phyloP scores from a whole-genome alignment of 441 rosid genomes.

The Erodium chrysanthum region DNA sequence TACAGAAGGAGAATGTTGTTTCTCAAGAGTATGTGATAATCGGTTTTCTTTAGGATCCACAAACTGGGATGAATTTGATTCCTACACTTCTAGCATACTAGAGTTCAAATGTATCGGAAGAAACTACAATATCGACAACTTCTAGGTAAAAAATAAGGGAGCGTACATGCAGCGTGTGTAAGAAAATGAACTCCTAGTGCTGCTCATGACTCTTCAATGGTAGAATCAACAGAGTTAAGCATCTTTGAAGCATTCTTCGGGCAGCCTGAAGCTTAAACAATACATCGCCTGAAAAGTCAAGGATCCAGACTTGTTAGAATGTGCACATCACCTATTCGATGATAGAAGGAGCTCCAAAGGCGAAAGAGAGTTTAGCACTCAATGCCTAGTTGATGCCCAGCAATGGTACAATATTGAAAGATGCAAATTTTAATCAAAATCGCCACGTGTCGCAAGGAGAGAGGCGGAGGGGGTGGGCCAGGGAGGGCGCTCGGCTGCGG shows the following conservation, averaged over 20 bases:
- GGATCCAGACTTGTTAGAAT: neutral
- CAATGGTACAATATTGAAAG: too few relatives aligned
- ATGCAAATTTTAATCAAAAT: too few relatives aligned
- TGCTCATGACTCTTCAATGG: neutral
- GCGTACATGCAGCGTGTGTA: neutral
- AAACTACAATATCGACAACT: neutral
- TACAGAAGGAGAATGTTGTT: neutral
- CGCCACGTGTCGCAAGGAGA: neutral
- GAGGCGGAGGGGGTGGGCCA: neutral
- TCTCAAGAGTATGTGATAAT: neutral
- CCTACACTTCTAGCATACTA: neutral
- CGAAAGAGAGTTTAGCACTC: too few relatives aligned
- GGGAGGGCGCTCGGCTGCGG: too few relatives aligned
- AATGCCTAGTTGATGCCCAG: too few relatives aligned
- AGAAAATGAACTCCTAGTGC: neutral
- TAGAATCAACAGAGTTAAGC: neutral
- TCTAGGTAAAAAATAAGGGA: neutral
- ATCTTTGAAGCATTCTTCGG: slow-evolving; percentile 51
- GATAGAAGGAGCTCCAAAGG: too few relatives aligned
- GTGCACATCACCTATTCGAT: too few relatives aligned
- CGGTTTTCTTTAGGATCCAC: neutral
- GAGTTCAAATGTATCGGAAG: neutral
- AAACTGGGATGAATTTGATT: neutral
- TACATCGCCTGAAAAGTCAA: slow-evolving; percentile 62
- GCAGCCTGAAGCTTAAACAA: slow-evolving; percentile 82